phyloP scores from a whole-genome alignment of 805 yeast species.

The Saitoella complicata region DNA sequence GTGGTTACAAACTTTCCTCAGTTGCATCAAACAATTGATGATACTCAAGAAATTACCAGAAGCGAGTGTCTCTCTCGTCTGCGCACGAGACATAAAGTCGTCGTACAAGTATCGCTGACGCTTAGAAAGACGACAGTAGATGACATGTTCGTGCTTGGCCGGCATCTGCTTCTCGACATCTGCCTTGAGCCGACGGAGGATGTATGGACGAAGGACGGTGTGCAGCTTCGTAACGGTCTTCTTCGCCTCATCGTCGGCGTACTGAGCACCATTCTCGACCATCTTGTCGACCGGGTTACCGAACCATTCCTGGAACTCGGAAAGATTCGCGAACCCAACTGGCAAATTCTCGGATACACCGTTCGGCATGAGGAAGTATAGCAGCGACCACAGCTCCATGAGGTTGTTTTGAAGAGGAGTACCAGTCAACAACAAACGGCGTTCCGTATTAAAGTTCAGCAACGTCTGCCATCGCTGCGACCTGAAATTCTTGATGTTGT shows the following conservation, averaged over 20 bases:
- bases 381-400: conserved; percentile 88
- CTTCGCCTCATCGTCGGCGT: conserved; percentile 50
- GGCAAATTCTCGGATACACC: conserved; percentile 46
- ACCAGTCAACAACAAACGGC: conserved; percentile 80
- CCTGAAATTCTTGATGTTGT: conserved; percentile 87
- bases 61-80: conserved; percentile 81
- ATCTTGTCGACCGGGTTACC: conserved; percentile 92
- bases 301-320: conserved; percentile 96
- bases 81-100: conserved; percentile 94
- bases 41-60: conserved; percentile 90
- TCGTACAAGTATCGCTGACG: conserved; percentile 85
- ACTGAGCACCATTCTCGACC: conserved; percentile 49
- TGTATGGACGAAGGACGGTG: conserved; percentile 83
- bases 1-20: conserved; percentile 91
- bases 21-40: conserved; percentile 93
- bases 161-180: conserved; percentile 99
- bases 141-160: conserved; percentile 86
- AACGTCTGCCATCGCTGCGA: conserved; percentile 96
- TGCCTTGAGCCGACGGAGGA: conserved; percentile 76
- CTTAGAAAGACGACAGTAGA: conserved; percentile 80
- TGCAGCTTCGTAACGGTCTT: conserved; percentile 78
- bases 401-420: conserved; percentile 93
- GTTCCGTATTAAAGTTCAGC: conserved; percentile 79
- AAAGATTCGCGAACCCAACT: conserved; percentile 88
- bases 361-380: conserved; percentile 89